Evolutionary conservation across 352 stramenopile genomes (phyloP), one percentile per base, ranked within the genome.

Genomic region (Pythium insidiosum): DNA sequence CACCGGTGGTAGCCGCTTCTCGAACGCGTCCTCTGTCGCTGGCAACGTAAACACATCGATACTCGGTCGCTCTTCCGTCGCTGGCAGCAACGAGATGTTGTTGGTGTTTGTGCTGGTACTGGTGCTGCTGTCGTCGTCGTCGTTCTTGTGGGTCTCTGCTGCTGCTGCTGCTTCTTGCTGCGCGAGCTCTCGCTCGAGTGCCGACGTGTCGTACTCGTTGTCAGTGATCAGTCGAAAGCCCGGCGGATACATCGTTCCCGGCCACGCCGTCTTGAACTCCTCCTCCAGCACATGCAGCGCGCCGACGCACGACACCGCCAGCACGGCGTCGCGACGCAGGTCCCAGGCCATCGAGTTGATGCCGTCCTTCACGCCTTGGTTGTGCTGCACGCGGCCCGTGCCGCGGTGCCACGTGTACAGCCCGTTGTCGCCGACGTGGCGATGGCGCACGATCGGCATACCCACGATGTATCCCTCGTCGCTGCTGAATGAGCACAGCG

Each of bases 171-270:
- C 46, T 11, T 73, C 48, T 28, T 72, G 57, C 31, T 66, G 53
- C 5, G 71, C 66, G 1, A 81, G 36, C 29, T 77, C 66, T 12
- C 47, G 49, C 26, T 77, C 66, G 12, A 64, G 43, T 11, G 50
- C 42, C 20, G 59, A 47, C 23, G 58, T 56, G 34, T 91, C 72
- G 13, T 74, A 22, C 50, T 90, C 80, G 37, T 93, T 93, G 51
- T 93, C 77, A 0, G 63, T 87, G 30, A 94, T 66, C 2, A 94
- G 43, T 15, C 70, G 77, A 40, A 91, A 94, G 0, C 78, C 76
- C 6, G 71, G 59, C 10, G 81, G 80, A 42, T 93, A 94, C 83
- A 94, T 94, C 6, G 83, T 69, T 1, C 79, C 77, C 10, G 74
- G 74, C 74, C 74, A 92, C 16, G 66, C 70, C 9, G 74, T 88